These are phyloP conservation scores for Coemansia sp. DNA, from an alignment of 192 early-diverging fungal genomes.

Conservation along the genomic window DNA sequence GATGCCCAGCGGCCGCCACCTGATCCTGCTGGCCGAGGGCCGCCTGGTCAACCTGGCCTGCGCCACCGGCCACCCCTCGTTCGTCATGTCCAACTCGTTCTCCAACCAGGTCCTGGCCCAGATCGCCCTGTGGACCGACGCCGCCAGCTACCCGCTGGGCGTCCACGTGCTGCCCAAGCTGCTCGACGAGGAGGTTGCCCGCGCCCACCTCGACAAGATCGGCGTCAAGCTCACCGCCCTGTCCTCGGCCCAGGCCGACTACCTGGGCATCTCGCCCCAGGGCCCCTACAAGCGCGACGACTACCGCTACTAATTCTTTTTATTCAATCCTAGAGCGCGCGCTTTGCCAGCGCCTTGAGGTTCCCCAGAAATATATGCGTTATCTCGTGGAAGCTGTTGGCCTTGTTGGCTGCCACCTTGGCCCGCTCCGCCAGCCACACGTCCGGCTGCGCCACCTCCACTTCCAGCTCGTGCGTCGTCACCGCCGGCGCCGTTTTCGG, in stretches of 20 bases:
- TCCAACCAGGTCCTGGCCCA: conserved; percentile 98
- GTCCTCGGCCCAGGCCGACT: conserved; percentile 63
- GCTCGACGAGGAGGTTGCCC: conserved; percentile 98
- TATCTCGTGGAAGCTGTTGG: conserved; percentile 67
- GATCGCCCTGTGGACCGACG: conserved; percentile 97
- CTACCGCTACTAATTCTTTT: conserved; percentile 82
- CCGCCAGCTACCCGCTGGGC: conserved; percentile 81
- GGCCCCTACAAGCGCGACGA: conserved; percentile 98
- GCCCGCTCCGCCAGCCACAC: conserved; percentile 60
- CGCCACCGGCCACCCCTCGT: conserved; percentile 97
- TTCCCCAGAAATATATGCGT: conserved; percentile 79
- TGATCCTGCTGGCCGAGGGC: conserved; percentile 98
- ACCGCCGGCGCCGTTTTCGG: conserved; percentile 40
- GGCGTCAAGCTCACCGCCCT: conserved; percentile 93
- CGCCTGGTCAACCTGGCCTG: conserved; percentile 99
- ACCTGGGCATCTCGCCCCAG: conserved; percentile 76
- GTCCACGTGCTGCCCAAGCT: conserved; percentile 99
- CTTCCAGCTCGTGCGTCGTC: conserved; percentile 79
- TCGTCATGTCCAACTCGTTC: conserved; percentile 99
- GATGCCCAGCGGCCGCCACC: conserved; percentile 84
- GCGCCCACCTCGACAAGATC: conserved; percentile 90
- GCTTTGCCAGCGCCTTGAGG: conserved; percentile 61
- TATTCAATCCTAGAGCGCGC: conserved; percentile 29
- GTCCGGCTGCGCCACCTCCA: conserved; percentile 68
- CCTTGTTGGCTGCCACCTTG: conserved; percentile 57